Percentiles rank a stretch among this genome's conserved stretches.
phyloP scores from a whole-genome alignment of 371 early-diverging fungal species.

The Entomophthora muscae region DNA sequence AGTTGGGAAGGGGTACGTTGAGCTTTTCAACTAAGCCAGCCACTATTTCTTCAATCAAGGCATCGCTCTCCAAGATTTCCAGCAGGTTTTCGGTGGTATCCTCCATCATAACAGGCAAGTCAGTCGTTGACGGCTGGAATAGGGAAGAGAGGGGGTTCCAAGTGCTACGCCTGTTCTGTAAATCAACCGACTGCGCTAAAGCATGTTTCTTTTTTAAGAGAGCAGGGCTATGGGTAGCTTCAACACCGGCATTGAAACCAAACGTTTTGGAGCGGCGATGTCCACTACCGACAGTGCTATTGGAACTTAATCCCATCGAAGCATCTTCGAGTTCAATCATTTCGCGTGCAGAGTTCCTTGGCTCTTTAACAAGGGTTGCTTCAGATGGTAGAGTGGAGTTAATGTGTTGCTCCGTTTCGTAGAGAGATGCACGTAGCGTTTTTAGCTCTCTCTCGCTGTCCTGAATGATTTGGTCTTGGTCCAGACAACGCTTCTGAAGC shows the following conservation, averaged over 20 bases:
- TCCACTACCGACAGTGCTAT: neutral
- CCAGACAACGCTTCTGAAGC: neutral
- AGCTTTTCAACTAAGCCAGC: slow-evolving; percentile 70
- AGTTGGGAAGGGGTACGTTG: slow-evolving; percentile 69
- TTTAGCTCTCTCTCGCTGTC: neutral
- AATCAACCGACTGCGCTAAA: neutral
- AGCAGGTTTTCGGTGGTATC: slow-evolving; percentile 13
- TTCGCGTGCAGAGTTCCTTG: slow-evolving; percentile 14
- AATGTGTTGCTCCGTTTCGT: slow-evolving; percentile 12
- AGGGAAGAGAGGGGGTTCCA: slow-evolving; percentile 9
- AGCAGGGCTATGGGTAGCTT: neutral
- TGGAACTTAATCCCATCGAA: neutral
- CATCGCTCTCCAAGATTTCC: slow-evolving; percentile 42
- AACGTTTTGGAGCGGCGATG: slow-evolving; percentile 5
- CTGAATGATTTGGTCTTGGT: neutral
- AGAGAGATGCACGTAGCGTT: slow-evolving; percentile 15
- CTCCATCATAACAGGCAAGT: neutral
- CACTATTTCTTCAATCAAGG: slow-evolving; percentile 70
- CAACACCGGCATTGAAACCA: neutral
- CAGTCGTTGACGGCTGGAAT: neutral
- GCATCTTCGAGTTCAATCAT: neutral
- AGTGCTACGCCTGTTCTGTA: neutral
- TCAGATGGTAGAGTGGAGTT: slow-evolving; percentile 19
- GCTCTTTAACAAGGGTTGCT: no score
- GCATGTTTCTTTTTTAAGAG: neutral